Evolutionary conservation across 2,329 filamentous ascomycete species (phyloP), one percentile per base, ranked within the genome.

Genomic region (Arachnopeziza araneosa): DNA sequence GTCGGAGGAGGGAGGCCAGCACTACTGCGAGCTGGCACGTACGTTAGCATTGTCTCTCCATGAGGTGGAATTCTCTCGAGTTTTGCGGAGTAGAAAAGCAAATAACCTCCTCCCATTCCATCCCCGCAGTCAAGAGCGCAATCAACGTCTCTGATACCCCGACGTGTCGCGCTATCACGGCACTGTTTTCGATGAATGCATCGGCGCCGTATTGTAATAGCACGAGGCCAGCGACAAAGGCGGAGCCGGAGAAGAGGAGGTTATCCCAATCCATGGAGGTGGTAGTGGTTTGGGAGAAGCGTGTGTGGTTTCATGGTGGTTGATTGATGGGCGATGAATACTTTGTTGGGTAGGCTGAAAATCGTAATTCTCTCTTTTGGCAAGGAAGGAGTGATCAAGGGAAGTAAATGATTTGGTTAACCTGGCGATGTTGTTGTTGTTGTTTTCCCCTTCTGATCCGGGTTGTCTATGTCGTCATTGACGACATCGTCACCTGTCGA

Each of bases 91-190:
- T n/a, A n/a, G n/a, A n/a, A 32, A 52, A 32, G 10, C 14, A 50
- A 32, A 8, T n/a, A 26, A 80, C 79, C 75, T 82, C 80, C 75
- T 83, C 80, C 74, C 77, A 83, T 70, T 82, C 80, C 50, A 75
- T 79, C 22, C 80, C 80, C 17, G 77, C 79, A 2, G 79, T 82
- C 52, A 83, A 70, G 10, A 83, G 73, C 8, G 73, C 77, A 62
- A 83, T 76, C 24, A 82, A 54, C 2, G 77, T 77, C 55, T 76
- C 73, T 0, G 78, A 75, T 30, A 83, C 70, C 4, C 75, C 74
- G 1, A 76, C 68, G 3, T 76, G 76, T 30, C 69, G 73, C 7
- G 77, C 79, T 19, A 82, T 71, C 24, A 77, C 71, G 9, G 76
- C 76, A 6, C 78, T 78, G 57, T 81, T 77, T 60, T 78, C 75